Conservation (phyloP, 139 green algal species). For the Pleodorina starrii region DNA sequence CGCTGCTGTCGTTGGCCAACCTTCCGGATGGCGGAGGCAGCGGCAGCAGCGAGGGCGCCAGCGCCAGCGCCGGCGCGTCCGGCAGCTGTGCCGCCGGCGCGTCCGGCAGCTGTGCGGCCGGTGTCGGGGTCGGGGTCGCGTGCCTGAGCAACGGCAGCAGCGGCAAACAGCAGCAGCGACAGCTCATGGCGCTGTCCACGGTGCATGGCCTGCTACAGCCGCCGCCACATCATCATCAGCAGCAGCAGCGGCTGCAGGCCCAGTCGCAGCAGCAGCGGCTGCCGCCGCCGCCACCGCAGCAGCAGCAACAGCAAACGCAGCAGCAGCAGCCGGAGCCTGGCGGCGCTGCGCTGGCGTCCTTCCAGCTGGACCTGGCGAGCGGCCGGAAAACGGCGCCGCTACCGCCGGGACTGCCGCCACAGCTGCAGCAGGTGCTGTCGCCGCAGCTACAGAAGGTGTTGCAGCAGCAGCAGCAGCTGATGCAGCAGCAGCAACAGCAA, state of each 20-base stretch:
- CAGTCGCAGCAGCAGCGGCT: no score
- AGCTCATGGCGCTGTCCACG: neutral
- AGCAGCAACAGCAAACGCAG: neutral
- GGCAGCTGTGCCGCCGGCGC: neutral
- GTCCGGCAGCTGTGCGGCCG: no score
- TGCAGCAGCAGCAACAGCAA: neutral
- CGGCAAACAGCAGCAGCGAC: neutral
- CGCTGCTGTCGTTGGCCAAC: conserved; percentile 6
- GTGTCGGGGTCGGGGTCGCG: no score
- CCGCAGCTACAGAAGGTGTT: neutral
- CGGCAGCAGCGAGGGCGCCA: neutral
- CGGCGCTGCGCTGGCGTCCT: neutral
- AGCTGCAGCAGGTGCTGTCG: neutral
- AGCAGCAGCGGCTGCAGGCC: neutral
- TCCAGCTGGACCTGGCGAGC: neutral
- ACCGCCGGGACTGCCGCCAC: neutral
- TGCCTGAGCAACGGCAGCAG: no score
- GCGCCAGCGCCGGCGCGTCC: no score
- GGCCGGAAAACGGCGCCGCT: neutral
- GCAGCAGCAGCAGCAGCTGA: neutral
- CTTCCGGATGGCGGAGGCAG: neutral
- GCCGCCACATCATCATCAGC: neutral
- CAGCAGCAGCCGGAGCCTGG: neutral
- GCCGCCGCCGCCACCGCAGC: neutral
- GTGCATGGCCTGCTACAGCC: neutral